Percentiles rank a stretch among this genome's conserved stretches.
phyloP scores from a whole-genome alignment of 345 rosid genomes.

The Diplotaxis tenuifolia region DNA sequence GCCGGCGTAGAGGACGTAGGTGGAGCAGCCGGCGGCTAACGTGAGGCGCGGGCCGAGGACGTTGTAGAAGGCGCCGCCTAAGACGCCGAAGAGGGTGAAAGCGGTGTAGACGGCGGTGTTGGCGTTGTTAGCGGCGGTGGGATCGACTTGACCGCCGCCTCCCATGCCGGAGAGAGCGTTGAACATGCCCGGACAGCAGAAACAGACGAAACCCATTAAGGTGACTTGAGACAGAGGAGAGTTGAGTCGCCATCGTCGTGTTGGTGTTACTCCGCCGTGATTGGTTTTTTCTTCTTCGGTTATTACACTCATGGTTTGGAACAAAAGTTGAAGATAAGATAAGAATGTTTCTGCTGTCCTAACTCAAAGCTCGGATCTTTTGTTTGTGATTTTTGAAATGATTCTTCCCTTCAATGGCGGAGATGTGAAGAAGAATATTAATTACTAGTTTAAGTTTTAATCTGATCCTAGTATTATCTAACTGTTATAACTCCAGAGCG shows the following conservation, averaged over 20 bases:
- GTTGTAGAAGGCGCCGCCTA: constrained; percentile 62
- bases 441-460: not conserved
- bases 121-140: constrained; percentile 82
- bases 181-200: constrained; percentile 97
- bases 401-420: constrained; percentile 20
- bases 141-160: constrained; percentile 83
- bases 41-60: constrained; percentile 63
- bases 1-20: constrained; percentile 70
- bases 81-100: constrained; percentile 53
- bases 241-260: constrained; percentile 49
- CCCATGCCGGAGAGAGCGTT: constrained; percentile 98
- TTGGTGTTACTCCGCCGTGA: constrained; percentile 18
- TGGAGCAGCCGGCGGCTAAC: constrained; percentile 68
- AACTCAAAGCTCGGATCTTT: constrained; percentile 22
- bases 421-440: constrained; percentile 1
- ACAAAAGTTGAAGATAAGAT: not conserved
- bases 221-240: constrained; percentile 71
- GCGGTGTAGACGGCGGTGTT: constrained; percentile 63
- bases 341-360: not conserved
- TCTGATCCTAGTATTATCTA: constrained; percentile 21
- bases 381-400: constrained; percentile 4
- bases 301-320: constrained; percentile 20
- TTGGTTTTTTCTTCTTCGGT: not conserved
- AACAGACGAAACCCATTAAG: constrained; percentile 82
- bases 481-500: constrained; percentile 3